Evolutionary conservation across 1,139 yeast genomes (phyloP), one percentile per base, ranked within the genome.

Genomic region (Kurtzmaniella quercitrusa): DNA sequence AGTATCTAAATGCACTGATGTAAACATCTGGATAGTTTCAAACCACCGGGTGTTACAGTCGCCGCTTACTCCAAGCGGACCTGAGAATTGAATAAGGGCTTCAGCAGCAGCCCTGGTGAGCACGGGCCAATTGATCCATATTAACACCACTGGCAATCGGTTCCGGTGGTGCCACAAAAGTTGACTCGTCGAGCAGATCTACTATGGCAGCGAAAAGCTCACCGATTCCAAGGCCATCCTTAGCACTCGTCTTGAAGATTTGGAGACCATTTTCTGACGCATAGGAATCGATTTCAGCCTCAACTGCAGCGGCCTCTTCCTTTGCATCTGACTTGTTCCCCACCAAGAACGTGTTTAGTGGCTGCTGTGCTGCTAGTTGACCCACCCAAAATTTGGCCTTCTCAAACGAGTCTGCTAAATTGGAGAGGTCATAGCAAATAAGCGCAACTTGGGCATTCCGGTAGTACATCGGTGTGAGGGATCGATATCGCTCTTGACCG

Each of bases 391-490:
- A 70, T 50, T 67, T 65, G 12, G 75, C 77, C 19, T 68, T 68
- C 12, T 53, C 54, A 42, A 73, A 63, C 16, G 73, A 62, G 8
- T 64, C 61, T 10, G 54, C 56, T 10, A 63, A 50, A 47, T 70
- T 68, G 40, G 59, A 55, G 42, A 68, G 45, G 51, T 70, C 75
- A 50, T 65, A 65, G 44, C 73, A 67, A 3, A 70, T 59, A 38
- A 70, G 57, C 1, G 77, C 77, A n/a, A 66, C 65, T 43, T 62
- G 64, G 37, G 76, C 73, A 48, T 71, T 70, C 29, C 79, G 52
- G 52, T 73, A 73, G 55, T 73, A 73, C 79, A 73, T 73, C 4
- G 79, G 79, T 1, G 77, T 73, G 37, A 73, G 59, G 10, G 75
- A 68, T 47, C 70, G 60, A 55, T 73, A 73, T 39, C 79, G 52